Percentiles rank a stretch among this genome's conserved stretches.
phyloP scores from a whole-genome alignment of 2,329 filamentous ascomycete genomes.

The Mycosphaerella arachidis region DNA sequence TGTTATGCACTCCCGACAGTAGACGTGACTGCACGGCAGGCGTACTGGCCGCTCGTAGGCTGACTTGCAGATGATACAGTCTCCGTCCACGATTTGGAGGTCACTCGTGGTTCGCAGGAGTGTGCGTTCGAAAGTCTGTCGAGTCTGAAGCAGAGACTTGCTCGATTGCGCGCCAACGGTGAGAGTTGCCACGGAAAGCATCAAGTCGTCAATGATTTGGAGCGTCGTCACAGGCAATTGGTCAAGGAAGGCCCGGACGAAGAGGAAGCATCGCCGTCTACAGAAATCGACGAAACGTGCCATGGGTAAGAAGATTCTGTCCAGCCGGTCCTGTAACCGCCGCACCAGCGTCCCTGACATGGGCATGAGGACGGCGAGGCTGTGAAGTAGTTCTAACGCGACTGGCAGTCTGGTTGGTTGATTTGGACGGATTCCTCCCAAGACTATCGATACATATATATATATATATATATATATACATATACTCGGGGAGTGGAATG shows the following conservation, averaged over 20 bases:
- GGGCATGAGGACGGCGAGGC: background rate
- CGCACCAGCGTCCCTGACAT: background rate
- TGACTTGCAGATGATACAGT: background rate
- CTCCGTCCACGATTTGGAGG: background rate
- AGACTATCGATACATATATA: no score
- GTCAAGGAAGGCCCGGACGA: background rate
- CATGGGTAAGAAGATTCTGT: background rate
- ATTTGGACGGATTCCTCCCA: no score
- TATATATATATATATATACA: no score
- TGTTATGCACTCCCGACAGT: background rate
- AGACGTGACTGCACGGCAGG: background rate
- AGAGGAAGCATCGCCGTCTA: background rate
- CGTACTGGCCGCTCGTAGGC: background rate
- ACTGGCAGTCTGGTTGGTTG: no score
- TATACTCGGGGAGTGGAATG: no score
- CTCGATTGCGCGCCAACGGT: background rate
- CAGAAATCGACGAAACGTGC: background rate
- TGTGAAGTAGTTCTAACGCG: no score
- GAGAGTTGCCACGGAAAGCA: background rate
- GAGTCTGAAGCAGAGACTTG: background rate
- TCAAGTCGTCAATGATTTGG: background rate
- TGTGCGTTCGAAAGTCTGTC: background rate
- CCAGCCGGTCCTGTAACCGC: background rate
- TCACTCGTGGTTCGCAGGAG: background rate
- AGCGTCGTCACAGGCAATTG: background rate